Percentiles rank a stretch among this genome's conserved stretches.
Evolutionary conservation across 306 rosid genomes (phyloP).

Genomic region (Cajanus cajan): DNA sequence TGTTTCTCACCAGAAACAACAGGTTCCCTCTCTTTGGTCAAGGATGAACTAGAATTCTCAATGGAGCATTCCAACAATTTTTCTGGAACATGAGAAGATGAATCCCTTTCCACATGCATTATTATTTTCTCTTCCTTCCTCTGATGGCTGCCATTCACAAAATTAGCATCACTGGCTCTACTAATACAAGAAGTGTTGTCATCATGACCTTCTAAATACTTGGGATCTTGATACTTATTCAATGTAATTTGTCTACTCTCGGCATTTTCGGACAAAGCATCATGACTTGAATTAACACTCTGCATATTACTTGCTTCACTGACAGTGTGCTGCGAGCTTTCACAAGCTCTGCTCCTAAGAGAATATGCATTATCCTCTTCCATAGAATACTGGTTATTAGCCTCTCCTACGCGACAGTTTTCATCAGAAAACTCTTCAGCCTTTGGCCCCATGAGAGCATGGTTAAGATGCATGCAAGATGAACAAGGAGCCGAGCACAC

Average conservation of each 20-base stretch:
- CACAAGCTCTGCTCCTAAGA: conserved; percentile 56
- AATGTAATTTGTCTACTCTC: conserved; percentile 50
- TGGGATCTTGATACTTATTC: conserved; percentile 41
- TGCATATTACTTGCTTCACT: conserved; percentile 63
- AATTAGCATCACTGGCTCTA: conserved; percentile 51
- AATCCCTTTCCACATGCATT: conserved; percentile 18
- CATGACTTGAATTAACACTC: conserved; percentile 52
- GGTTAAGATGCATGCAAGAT: conserved; percentile 67
- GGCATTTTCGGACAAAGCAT: conserved; percentile 68
- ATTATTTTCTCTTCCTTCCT: conserved; percentile 36
- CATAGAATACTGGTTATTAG: conserved; percentile 48
- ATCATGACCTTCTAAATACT: conserved; percentile 55
- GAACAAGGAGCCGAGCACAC: conserved; percentile 85
- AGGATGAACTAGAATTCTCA: conserved; percentile 32
- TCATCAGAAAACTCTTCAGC: conserved; percentile 68
- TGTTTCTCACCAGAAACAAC: conserved; percentile 41
- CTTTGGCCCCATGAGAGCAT: conserved; percentile 55
- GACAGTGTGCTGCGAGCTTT: conserved; percentile 47
- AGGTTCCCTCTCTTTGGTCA: conserved; percentile 36
- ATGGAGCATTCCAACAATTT: conserved; percentile 23
- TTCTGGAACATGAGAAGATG: conserved; percentile 18
- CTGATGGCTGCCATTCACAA: conserved; percentile 36
- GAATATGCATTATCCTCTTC: conserved; percentile 52
- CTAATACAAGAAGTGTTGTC: conserved; percentile 62
- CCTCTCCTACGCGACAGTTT: conserved; percentile 53